phyloP scores from a whole-genome alignment of 176 grass and related monocot genomes.

The Carex myosuroides region DNA sequence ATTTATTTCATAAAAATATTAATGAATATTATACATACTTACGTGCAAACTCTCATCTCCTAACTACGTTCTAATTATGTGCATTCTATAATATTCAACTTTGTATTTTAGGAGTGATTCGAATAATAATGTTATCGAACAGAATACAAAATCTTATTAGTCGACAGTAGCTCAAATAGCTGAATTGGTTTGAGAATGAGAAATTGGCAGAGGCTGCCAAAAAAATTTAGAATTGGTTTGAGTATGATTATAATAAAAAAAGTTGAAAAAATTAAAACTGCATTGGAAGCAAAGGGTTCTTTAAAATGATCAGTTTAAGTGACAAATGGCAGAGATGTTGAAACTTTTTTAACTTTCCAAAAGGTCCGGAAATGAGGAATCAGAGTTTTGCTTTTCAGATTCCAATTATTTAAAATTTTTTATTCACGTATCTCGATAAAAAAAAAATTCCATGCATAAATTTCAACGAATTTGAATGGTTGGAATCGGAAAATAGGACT shows the following conservation, averaged over 20 bases:
- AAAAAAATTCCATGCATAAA: no score
- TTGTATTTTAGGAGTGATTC: background rate
- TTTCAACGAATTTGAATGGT: no score
- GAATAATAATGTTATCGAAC: no score
- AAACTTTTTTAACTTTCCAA: background rate
- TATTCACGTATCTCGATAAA: no score
- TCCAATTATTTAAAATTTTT: no score
- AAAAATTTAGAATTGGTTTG: background rate
- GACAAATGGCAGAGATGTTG: background rate
- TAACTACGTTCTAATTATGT: background rate
- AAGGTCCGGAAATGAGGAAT: background rate
- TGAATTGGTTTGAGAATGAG: background rate
- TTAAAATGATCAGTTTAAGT: background rate
- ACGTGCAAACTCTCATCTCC: no score
- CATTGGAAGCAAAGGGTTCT: background rate
- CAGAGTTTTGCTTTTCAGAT: no score
- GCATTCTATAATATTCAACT: background rate
- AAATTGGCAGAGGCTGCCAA: no score
- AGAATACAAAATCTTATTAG: no score
- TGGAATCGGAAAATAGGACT: no score
- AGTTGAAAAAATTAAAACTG: background rate
- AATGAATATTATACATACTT: no score
- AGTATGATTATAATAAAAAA: background rate
- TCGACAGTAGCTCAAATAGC: no score
- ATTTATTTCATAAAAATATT: background rate